Percentiles rank a stretch among this genome's conserved stretches.
phyloP scores from a whole-genome alignment of 2,329 filamentous ascomycete genomes.

The Aspergillus fumigatiaffinis region DNA sequence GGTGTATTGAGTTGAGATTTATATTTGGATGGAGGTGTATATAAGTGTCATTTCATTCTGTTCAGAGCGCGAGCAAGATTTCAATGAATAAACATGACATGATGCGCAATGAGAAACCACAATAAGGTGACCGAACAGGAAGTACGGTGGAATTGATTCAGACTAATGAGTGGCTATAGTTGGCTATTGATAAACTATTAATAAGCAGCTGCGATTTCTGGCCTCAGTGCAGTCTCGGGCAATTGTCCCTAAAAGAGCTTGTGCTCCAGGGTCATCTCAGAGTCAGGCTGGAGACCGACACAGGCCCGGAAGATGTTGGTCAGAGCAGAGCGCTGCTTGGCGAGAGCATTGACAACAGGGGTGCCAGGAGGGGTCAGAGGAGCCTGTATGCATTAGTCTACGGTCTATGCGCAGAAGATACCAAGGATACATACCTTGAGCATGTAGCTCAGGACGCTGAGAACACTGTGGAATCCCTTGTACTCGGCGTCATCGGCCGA shows the following conservation, averaged over 20 bases:
- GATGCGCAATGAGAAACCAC: too few relatives aligned
- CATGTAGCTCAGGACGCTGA: slow-evolving; percentile 98
- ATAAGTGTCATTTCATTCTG: too few relatives aligned
- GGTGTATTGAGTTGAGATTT: too few relatives aligned
- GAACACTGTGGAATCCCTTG: slow-evolving; percentile 93
- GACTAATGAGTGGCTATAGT: slow-evolving; percentile 28
- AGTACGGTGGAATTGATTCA: not conserved
- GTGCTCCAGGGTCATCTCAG: slow-evolving; percentile 98
- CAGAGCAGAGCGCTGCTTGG: slow-evolving; percentile 90
- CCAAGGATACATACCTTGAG: slow-evolving; percentile 55
- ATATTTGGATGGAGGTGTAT: too few relatives aligned
- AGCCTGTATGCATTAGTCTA: slow-evolving; percentile 52
- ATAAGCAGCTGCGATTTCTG: too few relatives aligned
- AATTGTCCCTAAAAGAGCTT: slow-evolving; percentile 89
- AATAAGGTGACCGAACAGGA: not conserved
- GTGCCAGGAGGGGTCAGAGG: slow-evolving; percentile 91
- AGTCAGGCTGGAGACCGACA: slow-evolving; percentile 93
- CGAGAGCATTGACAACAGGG: slow-evolving; percentile 90
- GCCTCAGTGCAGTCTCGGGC: too few relatives aligned
- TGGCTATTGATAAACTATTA: slow-evolving; percentile 8
- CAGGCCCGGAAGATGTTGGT: slow-evolving; percentile 99
- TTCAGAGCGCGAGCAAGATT: too few relatives aligned
- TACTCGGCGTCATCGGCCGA: slow-evolving; percentile 62
- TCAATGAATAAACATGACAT: too few relatives aligned
- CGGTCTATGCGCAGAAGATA: not conserved